A percentile compares a stretch with the other conserved stretches of the same genome.
phyloP scores from a whole-genome alignment of 768 basidiomycete species.

The Saitozyma sp. region DNA sequence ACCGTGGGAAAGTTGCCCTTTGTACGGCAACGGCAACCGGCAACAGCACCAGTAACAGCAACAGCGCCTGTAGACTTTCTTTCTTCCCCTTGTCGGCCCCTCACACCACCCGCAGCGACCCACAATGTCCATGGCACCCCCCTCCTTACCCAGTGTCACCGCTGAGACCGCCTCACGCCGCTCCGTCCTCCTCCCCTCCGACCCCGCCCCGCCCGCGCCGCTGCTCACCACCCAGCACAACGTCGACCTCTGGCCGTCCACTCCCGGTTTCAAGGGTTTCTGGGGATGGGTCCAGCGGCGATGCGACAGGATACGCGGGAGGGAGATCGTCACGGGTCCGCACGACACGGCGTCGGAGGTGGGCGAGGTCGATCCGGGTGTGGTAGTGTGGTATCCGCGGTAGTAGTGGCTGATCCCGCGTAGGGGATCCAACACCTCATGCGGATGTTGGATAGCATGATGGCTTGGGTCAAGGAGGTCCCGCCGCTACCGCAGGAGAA shows the following conservation, averaged over 20 bases:
- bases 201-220: slow-evolving; percentile 20
- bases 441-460: slow-evolving; percentile 66
- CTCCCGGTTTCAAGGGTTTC: slow-evolving; percentile 72
- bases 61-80: too few species aligned
- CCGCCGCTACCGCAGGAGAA: slow-evolving; percentile 67
- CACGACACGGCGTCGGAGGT: too few species aligned
- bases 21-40: too few species aligned
- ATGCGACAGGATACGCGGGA: slow-evolving; percentile 73
- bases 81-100: too few species aligned
- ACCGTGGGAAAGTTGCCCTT: too few species aligned
- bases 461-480: slow-evolving; percentile 75
- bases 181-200: slow-evolving; percentile 10
- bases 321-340: slow-evolving; percentile 50
- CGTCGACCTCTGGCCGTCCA: slow-evolving; percentile 69
- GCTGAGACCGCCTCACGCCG: not conserved
- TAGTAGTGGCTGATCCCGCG: slow-evolving; percentile 4
- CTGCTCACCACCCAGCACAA: slow-evolving; percentile 54
- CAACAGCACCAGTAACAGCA: too few species aligned
- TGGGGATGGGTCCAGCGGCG: slow-evolving; percentile 72
- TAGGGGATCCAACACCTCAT: slow-evolving; percentile 55
- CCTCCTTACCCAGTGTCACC: too few species aligned
- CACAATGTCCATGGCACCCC: too few species aligned
- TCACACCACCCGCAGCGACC: too few species aligned
- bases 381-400: not conserved
- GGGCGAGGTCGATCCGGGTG: too few species aligned